phyloP scores from a whole-genome alignment of 768 basidiomycete genomes.

The Cystofilobasidium bisporidii region DNA sequence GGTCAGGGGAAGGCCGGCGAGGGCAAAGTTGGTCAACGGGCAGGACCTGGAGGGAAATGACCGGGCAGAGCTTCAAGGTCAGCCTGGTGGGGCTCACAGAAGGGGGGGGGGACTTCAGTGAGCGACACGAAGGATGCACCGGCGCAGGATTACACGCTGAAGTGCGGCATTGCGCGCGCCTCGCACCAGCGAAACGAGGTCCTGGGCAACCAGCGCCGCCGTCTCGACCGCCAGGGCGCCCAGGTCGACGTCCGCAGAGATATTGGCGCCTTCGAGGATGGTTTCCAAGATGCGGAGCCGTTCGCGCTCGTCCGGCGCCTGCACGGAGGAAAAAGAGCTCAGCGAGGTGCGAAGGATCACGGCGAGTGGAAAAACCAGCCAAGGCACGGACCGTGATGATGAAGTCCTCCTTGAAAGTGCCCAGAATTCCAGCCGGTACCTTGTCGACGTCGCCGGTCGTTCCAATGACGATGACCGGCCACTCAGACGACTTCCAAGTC shows the following conservation, averaged over 20 bases:
- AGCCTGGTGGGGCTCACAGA: not conserved
- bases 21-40: conserved; percentile 29
- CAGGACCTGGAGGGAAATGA: not conserved
- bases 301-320: conserved; percentile 75
- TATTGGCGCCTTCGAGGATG: conserved; percentile 41
- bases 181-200: conserved; percentile 60
- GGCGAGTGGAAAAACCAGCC: not conserved
- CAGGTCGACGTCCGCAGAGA: conserved; percentile 74
- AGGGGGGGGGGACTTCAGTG: no score
- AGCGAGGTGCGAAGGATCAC: no score
- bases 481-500: conserved; percentile 54
- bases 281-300: conserved; percentile 54
- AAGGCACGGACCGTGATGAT: conserved; percentile 52
- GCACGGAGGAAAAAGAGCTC: not conserved
- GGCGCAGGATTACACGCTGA: conserved; percentile 38
- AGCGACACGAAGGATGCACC: not conserved
- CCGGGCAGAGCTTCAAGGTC: no score
- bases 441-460: conserved; percentile 60
- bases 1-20: conserved; percentile 42
- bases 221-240: conserved; percentile 67
- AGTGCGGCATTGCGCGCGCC: conserved; percentile 53
- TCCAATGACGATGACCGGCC: conserved; percentile 65
- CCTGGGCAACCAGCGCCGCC: conserved; percentile 76
- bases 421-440: conserved; percentile 54
- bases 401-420: conserved; percentile 78